Conservation (phyloP, 2,329 filamentous ascomycete species). For the Phaeoacremonium minimum region DNA sequence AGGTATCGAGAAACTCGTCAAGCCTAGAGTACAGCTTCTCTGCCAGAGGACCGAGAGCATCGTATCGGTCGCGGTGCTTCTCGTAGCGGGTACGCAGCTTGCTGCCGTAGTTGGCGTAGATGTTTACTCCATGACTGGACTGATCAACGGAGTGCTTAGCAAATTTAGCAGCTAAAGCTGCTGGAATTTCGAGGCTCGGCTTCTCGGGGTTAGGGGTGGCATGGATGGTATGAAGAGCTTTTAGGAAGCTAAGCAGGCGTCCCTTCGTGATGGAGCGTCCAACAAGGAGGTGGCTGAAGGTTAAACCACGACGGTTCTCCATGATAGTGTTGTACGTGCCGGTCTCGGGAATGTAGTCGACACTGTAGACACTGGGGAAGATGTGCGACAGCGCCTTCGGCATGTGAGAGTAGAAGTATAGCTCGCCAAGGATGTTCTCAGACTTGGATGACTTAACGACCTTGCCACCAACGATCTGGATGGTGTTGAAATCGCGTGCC, state of each 20-base stretch:
- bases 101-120: slow-evolving; percentile 18
- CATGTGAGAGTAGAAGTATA: slow-evolving; percentile 26
- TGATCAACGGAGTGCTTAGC: slow-evolving; percentile 13
- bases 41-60: slow-evolving; percentile 16
- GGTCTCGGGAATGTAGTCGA: slow-evolving; percentile 19
- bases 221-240: slow-evolving; percentile 17
- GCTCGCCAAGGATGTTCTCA: slow-evolving; percentile 22
- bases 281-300: slow-evolving; percentile 21
- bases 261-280: slow-evolving; percentile 23
- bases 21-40: slow-evolving; percentile 17
- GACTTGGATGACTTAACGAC: slow-evolving; percentile 24
- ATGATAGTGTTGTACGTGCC: slow-evolving; percentile 20
- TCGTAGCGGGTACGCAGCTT: slow-evolving; percentile 17
- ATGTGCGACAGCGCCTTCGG: slow-evolving; percentile 13
- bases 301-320: slow-evolving; percentile 20
- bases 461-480: slow-evolving; percentile 21
- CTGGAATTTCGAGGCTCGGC: slow-evolving; percentile 14
- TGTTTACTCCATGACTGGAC: slow-evolving; percentile 16
- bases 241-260: slow-evolving; percentile 17
- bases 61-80: slow-evolving; percentile 14
- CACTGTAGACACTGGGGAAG: slow-evolving; percentile 18
- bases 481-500: slow-evolving; percentile 22
- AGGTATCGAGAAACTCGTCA: slow-evolving; percentile 20
- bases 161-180: slow-evolving; percentile 15
- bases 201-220: slow-evolving; percentile 11